These are phyloP conservation scores for Scleromitrula shiraiana DNA, from an alignment of 2,329 filamentous ascomycete genomes.

Conservation along the genomic window DNA sequence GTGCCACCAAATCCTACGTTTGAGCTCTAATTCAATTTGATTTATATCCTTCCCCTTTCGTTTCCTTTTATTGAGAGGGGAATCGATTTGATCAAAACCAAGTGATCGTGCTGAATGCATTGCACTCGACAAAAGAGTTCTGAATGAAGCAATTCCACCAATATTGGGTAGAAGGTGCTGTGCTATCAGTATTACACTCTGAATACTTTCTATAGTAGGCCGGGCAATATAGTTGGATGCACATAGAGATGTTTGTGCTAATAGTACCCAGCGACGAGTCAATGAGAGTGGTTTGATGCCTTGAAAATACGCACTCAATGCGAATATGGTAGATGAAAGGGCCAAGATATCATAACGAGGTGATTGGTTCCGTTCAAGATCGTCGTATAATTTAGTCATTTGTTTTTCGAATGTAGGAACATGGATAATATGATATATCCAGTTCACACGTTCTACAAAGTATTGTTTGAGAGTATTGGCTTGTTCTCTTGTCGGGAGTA, in stretches of 20 bases:
- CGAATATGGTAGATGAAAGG: conserved; percentile 17
- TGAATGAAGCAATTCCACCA: conserved; percentile 30
- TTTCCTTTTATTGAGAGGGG: conserved; percentile 15
- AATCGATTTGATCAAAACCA: conserved; percentile 18
- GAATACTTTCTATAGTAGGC: conserved; percentile 31
- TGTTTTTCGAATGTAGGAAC: conserved; percentile 15
- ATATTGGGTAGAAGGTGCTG: conserved; percentile 32
- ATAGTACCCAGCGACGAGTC: conserved; percentile 11
- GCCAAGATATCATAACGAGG: conserved; percentile 14
- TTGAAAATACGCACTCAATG: conserved; percentile 17
- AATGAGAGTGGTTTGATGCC: conserved; percentile 1
- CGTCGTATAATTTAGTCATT: conserved; percentile 13
- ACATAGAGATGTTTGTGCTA: conserved; percentile 17
- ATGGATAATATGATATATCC: conserved; percentile 22
- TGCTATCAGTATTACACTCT: conserved; percentile 30
- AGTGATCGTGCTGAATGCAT: conserved; percentile 24
- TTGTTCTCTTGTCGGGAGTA: conserved; percentile 14
- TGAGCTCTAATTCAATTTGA: conserved; percentile 29
- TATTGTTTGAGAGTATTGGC: conserved; percentile 14
- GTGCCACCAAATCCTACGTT: conserved; percentile 36
- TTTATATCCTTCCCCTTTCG: conserved; percentile 16
- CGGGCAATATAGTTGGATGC: conserved; percentile 24
- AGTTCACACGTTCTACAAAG: conserved; percentile 16
- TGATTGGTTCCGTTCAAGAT: conserved; percentile 10
- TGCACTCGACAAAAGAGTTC: conserved; percentile 28